These are phyloP conservation scores for Glycyrrhiza uralensis DNA, from an alignment of 306 rosid genomes.

Conservation along the genomic window DNA sequence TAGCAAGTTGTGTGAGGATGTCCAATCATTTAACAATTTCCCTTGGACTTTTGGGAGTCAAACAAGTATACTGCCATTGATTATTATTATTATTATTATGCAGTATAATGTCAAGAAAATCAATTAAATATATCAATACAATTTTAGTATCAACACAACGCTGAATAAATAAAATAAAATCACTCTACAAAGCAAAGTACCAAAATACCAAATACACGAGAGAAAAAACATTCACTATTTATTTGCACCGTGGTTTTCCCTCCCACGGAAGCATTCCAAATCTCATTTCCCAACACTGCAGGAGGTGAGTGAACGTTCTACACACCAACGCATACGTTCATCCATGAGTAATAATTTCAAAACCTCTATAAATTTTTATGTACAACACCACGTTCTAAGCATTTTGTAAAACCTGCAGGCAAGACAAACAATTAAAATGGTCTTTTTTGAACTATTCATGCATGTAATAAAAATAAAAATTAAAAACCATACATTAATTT, in stretches of 20 bases:
- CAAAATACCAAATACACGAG: neutral
- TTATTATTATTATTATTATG: neutral
- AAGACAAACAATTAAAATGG: slow-evolving; percentile 10
- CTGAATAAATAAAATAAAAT: neutral
- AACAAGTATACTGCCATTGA: neutral
- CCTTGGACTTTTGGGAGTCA: neutral
- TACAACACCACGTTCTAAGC: slow-evolving; percentile 35
- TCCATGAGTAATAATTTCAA: slow-evolving; percentile 4
- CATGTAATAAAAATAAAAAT: neutral
- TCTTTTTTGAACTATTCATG: neutral
- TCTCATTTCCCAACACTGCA: slow-evolving; percentile 29
- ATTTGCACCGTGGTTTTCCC: slow-evolving; percentile 25
- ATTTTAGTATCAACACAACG: slow-evolving; percentile 4
- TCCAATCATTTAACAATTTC: neutral
- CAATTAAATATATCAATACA: neutral
- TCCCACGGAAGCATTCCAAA: slow-evolving; percentile 29
- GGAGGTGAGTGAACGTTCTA: slow-evolving; percentile 29
- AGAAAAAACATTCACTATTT: slow-evolving; percentile 17
- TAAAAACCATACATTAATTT: neutral
- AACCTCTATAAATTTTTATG: slow-evolving; percentile 45
- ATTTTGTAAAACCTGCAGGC: slow-evolving; percentile 48
- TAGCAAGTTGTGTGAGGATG: no score
- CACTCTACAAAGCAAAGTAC: neutral
- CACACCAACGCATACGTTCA: slow-evolving; percentile 33
- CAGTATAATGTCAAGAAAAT: neutral